Conservation (phyloP, 2,329 filamentous ascomycete genomes). For the Aureobasidium sp. region DNA sequence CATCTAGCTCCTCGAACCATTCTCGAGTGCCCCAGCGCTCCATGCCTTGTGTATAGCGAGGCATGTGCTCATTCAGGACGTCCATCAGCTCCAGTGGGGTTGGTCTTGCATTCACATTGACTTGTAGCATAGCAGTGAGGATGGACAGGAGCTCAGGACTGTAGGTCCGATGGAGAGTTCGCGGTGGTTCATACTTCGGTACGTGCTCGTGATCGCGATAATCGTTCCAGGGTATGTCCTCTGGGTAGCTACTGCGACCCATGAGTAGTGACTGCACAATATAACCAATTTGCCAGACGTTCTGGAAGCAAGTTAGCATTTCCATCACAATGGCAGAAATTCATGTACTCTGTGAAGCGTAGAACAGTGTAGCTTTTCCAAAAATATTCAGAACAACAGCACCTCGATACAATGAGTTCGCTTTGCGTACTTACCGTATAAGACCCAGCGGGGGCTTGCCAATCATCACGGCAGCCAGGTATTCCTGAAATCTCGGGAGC, state of each 20-base stretch:
- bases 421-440: not conserved
- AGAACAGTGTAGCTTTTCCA: no score
- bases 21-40: not conserved
- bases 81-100: not conserved
- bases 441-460: constrained; percentile 4
- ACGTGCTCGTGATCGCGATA: not conserved
- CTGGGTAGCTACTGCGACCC: not conserved
- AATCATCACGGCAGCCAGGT: not conserved
- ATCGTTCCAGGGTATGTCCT: not conserved
- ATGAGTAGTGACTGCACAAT: not conserved
- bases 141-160: not conserved
- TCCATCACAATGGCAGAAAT: no score
- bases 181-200: not conserved
- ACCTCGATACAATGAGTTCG: no score
- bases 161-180: not conserved
- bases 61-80: not conserved
- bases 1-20: not conserved
- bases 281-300: constrained; percentile 6
- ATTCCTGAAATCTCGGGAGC: not conserved
- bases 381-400: no score
- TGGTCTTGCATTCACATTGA: not conserved
- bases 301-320: not conserved
- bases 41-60: not conserved
- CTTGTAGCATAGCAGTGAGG: not conserved
- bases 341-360: no score